These are phyloP conservation scores for Cinnamomum chago DNA, from an alignment of 164 flowering plant genomes.

Conservation along the genomic window DNA sequence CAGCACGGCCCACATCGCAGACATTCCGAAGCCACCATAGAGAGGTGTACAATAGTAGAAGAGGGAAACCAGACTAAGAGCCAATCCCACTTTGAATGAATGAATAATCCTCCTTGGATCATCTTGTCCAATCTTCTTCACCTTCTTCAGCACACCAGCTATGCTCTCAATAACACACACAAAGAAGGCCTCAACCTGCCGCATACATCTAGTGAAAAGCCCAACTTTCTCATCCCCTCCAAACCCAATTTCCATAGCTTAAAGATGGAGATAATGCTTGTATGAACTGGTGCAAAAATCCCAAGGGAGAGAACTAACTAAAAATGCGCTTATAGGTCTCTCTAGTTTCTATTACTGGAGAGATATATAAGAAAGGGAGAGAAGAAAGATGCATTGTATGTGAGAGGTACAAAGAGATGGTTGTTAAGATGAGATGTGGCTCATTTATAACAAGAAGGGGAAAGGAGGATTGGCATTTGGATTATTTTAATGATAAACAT, in stretches of 20 bases:
- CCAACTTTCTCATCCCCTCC: slow-evolving; percentile 26
- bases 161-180: slow-evolving; percentile 12
- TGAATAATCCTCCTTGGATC: slow-evolving; percentile 75
- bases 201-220: slow-evolving; percentile 16
- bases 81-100: slow-evolving; percentile 67
- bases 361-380: neutral
- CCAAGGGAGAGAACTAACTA: neutral
- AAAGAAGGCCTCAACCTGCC: slow-evolving; percentile 22
- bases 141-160: slow-evolving; percentile 17
- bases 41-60: slow-evolving; percentile 60
- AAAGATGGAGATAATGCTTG: neutral
- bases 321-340: neutral
- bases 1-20: slow-evolving; percentile 80
- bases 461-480: neutral
- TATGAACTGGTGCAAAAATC: slow-evolving; percentile 5
- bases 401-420: neutral
- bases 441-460: neutral
- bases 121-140: slow-evolving; percentile 49
- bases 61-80: slow-evolving; percentile 68
- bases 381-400: neutral
- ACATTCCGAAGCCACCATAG: slow-evolving; percentile 52
- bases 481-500: slow-evolving; percentile 11
- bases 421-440: neutral
- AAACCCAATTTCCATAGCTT: slow-evolving; percentile 31
- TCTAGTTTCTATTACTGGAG: neutral